phyloP scores from a whole-genome alignment of 2,329 filamentous ascomycete genomes.

The Xylaria sp. region DNA sequence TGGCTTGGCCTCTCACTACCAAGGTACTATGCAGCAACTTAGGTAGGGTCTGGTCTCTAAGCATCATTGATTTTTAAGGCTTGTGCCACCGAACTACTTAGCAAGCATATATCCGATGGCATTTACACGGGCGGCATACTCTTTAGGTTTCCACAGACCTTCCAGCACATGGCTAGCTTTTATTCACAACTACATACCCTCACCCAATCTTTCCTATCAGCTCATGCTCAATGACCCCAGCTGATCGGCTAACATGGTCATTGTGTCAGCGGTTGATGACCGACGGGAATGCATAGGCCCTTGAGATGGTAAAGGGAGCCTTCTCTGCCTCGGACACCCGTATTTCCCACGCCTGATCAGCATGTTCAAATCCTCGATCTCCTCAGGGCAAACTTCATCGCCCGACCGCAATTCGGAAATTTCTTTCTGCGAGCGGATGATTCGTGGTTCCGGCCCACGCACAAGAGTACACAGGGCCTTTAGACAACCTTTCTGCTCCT shows the following conservation, averaged over 20 bases:
- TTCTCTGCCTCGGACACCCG: neutral
- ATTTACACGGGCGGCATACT: too few species aligned
- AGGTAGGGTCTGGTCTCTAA: too few species aligned
- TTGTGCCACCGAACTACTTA: too few species aligned
- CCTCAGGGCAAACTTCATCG: conserved; percentile 16
- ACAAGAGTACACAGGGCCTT: conserved; percentile 28
- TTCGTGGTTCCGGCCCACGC: conserved; percentile 3
- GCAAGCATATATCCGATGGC: too few species aligned
- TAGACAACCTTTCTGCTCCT: conserved; percentile 25
- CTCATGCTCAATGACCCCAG: neutral
- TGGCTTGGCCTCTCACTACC: too few species aligned
- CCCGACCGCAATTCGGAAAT: conserved; percentile 20
- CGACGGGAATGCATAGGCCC: conserved; percentile 1
- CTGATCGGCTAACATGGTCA: conserved; percentile 1
- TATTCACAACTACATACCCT: too few species aligned
- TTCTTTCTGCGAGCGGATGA: conserved; percentile 21
- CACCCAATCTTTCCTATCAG: too few species aligned
- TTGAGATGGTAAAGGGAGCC: neutral
- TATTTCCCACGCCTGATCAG: neutral
- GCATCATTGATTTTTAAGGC: too few species aligned
- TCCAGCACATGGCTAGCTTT: too few species aligned
- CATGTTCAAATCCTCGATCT: conserved; percentile 16
- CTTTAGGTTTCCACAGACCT: too few species aligned
- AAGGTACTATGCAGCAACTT: too few species aligned
- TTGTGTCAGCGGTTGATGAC: conserved; percentile 5